phyloP scores from a whole-genome alignment of 129 eudicot genomes.

The Artemisia annua region DNA sequence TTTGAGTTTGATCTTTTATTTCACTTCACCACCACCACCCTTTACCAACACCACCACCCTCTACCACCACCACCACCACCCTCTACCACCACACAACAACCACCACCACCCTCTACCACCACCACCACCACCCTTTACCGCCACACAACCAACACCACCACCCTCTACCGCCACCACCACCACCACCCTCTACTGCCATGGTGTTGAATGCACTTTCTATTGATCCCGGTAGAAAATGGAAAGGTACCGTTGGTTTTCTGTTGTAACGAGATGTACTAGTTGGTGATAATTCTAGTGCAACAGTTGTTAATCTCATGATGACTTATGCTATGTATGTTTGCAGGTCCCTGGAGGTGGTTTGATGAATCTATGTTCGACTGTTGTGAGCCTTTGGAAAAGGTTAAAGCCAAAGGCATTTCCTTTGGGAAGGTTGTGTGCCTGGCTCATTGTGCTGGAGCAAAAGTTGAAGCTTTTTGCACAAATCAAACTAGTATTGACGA shows the following conservation, averaged over 20 bases:
- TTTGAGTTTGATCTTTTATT: too few species aligned
- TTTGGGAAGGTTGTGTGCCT: constrained; percentile 90
- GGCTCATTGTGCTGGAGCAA: constrained; percentile 96
- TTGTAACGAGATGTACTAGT: not conserved
- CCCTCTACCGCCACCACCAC: too few species aligned
- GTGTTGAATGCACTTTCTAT: constrained; percentile 97
- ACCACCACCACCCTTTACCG: too few species aligned
- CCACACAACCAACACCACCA: too few species aligned
- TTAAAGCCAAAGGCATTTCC: constrained; percentile 84
- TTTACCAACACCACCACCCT: too few species aligned
- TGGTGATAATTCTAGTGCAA: not conserved
- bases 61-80: too few species aligned
- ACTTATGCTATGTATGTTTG: not conserved
- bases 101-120: too few species aligned
- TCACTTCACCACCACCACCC: too few species aligned
- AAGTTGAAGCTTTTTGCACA: constrained; percentile 84
- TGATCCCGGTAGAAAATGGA: constrained; percentile 99
- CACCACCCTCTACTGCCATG: too few species aligned
- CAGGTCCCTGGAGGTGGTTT: constrained; percentile 99
- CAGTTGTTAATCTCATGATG: constrained; percentile 1
- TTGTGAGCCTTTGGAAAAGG: constrained; percentile 89
- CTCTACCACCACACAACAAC: too few species aligned
- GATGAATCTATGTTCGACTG: constrained; percentile 98
- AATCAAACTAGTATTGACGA: constrained; percentile 74
- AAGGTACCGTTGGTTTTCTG: constrained; percentile 64